These are phyloP conservation scores for Haemoproteus tartakovskyi DNA, from an alignment of 169 alveolate genomes.

Conservation along the genomic window DNA sequence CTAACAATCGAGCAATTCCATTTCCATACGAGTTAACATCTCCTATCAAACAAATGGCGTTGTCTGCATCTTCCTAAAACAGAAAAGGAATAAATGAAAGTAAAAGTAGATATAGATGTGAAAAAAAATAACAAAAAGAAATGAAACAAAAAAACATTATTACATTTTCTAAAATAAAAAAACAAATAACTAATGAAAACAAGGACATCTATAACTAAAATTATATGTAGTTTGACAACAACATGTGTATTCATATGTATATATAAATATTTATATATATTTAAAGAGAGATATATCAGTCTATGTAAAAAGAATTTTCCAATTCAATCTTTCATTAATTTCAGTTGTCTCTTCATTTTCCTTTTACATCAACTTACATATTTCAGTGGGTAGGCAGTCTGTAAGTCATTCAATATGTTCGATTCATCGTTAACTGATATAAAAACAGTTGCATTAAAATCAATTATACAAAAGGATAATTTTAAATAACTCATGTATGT, in stretches of 20 bases:
- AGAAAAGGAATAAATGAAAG: neutral
- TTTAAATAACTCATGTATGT: constrained; percentile 38
- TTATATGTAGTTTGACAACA: too few relatives aligned
- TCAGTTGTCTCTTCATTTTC: neutral
- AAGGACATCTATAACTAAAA: too few relatives aligned
- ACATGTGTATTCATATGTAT: too few relatives aligned
- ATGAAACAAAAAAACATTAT: neutral
- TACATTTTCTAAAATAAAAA: too few relatives aligned
- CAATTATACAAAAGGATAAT: constrained; percentile 13
- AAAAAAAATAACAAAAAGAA: constrained; percentile 7
- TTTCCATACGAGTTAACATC: constrained; percentile 53
- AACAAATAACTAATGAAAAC: too few relatives aligned
- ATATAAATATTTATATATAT: too few relatives aligned
- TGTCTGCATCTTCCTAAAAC: constrained; percentile 41
- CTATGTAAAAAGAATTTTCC: too few relatives aligned
- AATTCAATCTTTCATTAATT: too few relatives aligned
- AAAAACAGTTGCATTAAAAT: constrained; percentile 42
- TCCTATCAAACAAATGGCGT: constrained; percentile 36
- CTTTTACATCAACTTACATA: constrained; percentile 5
- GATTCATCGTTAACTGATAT: constrained; percentile 42
- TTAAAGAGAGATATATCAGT: too few relatives aligned
- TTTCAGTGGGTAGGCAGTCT: constrained; percentile 53
- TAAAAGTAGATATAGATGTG: too few relatives aligned
- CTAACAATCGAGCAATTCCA: constrained; percentile 39
- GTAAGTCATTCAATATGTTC: constrained; percentile 30